Conservation (phyloP, 2,329 filamentous ascomycete species). For the Cordyceps cateniannulata region DNA sequence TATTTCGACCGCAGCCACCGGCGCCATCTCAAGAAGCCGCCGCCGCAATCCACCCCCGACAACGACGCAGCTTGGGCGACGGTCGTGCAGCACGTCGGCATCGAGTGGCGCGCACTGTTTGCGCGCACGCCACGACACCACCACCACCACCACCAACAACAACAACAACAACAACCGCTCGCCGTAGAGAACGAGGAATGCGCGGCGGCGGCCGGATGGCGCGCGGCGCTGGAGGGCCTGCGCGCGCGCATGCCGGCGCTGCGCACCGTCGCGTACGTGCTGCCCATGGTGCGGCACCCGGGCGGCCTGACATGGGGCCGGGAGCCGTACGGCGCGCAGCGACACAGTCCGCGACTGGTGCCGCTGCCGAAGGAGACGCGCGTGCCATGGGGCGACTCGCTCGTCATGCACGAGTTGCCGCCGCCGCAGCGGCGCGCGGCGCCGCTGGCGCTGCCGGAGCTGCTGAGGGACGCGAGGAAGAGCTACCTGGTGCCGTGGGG, state of each 20-base stretch:
- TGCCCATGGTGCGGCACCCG: background rate
- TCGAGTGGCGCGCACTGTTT: constrained; percentile 14
- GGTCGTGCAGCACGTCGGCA: constrained; percentile 10
- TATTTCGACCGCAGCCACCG: background rate
- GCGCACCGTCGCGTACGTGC: background rate
- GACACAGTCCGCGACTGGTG: background rate
- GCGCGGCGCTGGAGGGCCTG: too few species aligned
- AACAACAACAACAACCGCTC: too few species aligned
- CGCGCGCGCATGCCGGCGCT: too few species aligned
- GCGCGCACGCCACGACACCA: too few species aligned
- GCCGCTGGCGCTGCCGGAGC: background rate
- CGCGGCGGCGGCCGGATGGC: too few species aligned
- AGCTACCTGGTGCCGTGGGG: background rate
- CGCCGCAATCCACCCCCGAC: too few species aligned
- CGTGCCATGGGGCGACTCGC: background rate
- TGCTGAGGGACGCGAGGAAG: background rate
- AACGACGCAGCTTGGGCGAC: background rate
- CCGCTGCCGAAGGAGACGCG: background rate
- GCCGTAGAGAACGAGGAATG: too few species aligned
- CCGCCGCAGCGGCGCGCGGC: background rate
- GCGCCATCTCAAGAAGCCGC: too few species aligned
- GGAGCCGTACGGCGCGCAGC: constrained; percentile 1
- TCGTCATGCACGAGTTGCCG: background rate
- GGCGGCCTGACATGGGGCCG: background rate
- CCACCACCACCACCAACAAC: too few species aligned